Base-by-base conservation (phyloP, 2,329 filamentous ascomycete genomes). In the Neurospora sp. region DNA sequence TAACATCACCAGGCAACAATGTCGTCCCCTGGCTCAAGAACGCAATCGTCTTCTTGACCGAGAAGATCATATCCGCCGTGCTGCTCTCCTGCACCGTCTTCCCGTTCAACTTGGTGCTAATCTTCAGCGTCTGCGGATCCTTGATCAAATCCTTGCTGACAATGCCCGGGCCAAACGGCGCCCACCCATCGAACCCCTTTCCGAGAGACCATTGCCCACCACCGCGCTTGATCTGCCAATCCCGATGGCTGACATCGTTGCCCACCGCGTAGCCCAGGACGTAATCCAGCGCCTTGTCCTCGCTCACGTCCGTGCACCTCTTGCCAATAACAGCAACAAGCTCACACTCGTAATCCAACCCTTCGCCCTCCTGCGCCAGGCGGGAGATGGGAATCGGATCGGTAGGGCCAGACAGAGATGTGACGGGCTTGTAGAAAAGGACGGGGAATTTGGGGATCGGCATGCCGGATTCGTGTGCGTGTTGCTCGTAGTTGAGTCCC, bases 341-440 rank as follows among this genome's bases (percentile, higher is more conserved):
- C 80, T 95, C 92, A 78, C 90, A 92, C 80, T 95, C 92, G 79
- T 94, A 94, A 80, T 94, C 92, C 19, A 93, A 81, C 0, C 89
- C 89, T n/a, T 82, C 81, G 67, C 83, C 83, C 72, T 89, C 84
- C 79, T 93, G 91, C 0, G 90, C 91, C 71, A 91, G 81, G 2
- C 80, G 76, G 28, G 88, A 86, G 42, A 95, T 83, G 2, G 90
- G 90, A 68, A 93, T 90, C 1, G 88, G 82, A 74, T 91, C 89
- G 2, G 79, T 82, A 0, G 90, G 90, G 1, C 90, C 90, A 0
- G 85, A 78, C 33, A 93, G 83, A 0, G 91, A 82, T 2, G 90
- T 91, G 7, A 84, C 78, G 4, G 91, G 91, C 79, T 93, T 93
- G 81, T 89, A 90, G 80, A 94, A 94, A 19, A 94, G 80, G 10